Evolutionary conservation across 2,329 filamentous ascomycete genomes (phyloP).

Genomic region (Epichloe festucae): DNA sequence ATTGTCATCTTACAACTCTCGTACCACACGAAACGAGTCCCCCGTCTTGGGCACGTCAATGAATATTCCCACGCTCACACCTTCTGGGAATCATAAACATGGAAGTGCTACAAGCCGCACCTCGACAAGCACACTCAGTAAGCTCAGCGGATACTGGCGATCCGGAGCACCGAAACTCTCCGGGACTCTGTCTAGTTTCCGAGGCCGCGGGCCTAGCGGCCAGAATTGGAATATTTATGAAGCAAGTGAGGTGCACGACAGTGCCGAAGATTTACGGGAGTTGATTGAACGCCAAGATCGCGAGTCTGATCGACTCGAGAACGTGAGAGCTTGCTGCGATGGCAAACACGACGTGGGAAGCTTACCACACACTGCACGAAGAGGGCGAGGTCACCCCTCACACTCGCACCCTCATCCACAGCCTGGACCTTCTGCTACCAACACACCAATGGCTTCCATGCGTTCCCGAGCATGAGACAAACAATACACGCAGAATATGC

Average conservation of each 20-base stretch:
- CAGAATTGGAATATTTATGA: constrained; percentile 41
- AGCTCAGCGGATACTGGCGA: constrained; percentile 49
- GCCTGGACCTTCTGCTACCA: constrained; percentile 21
- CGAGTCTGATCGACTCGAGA: constrained; percentile 72
- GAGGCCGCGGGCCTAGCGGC: constrained; percentile 35
- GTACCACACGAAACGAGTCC: constrained; percentile 53
- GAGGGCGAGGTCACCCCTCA: constrained; percentile 26
- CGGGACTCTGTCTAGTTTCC: constrained; percentile 40
- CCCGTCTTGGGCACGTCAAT: constrained; percentile 38
- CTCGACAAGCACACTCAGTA: constrained; percentile 37
- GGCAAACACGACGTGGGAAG: constrained; percentile 73
- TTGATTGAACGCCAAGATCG: constrained; percentile 69
- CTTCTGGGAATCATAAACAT: constrained; percentile 29
- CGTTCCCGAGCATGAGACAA: constrained; percentile 20
- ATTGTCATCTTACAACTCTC: constrained; percentile 69
- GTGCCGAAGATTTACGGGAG: constrained; percentile 68
- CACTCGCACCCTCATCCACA: constrained; percentile 26
- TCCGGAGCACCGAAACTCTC: constrained; percentile 28
- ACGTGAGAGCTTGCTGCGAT: constrained; percentile 94
- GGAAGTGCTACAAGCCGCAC: constrained; percentile 15
- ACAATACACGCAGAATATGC: background rate
- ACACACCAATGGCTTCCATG: constrained; percentile 22
- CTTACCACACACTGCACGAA: constrained; percentile 35
- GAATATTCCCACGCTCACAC: constrained; percentile 43
- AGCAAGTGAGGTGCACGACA: constrained; percentile 54